These are phyloP conservation scores for Lepidium aucheri DNA, from an alignment of 345 rosid species.

Conservation along the genomic window DNA sequence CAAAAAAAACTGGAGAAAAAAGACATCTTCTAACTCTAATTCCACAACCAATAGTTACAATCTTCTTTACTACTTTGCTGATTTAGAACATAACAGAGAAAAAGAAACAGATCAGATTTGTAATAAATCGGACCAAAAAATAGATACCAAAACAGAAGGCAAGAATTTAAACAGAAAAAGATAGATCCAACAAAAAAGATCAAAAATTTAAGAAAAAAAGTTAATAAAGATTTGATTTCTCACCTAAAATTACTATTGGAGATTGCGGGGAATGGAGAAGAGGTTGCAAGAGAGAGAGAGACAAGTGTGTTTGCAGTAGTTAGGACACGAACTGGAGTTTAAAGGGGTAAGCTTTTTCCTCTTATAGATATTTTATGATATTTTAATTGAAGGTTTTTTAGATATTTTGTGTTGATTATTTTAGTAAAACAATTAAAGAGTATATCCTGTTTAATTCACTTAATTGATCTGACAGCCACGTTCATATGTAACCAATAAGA, in stretches of 20 bases:
- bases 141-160: not conserved
- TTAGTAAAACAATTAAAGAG: not conserved
- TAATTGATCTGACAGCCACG: conserved; percentile 11
- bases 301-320: conserved; percentile 22
- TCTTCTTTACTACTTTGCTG: not conserved
- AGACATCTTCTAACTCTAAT: not conserved
- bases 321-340: conserved; percentile 25
- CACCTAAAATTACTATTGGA: not conserved
- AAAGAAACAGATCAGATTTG: not conserved
- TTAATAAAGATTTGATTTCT: not conserved
- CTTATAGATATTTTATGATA: not conserved
- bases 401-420: not conserved
- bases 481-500: not conserved
- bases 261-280: conserved; percentile 7
- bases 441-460: not conserved
- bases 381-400: not conserved
- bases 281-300: not conserved
- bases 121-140: not conserved
- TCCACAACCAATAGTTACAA: not conserved
- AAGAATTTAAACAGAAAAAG: conserved; percentile 14
- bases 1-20: not conserved
- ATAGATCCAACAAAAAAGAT: not conserved
- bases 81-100: not conserved
- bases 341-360: conserved; percentile 14
- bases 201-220: not conserved